phyloP scores from a whole-genome alignment of 2,329 filamentous ascomycete genomes.

The Epichloe uncinata region DNA sequence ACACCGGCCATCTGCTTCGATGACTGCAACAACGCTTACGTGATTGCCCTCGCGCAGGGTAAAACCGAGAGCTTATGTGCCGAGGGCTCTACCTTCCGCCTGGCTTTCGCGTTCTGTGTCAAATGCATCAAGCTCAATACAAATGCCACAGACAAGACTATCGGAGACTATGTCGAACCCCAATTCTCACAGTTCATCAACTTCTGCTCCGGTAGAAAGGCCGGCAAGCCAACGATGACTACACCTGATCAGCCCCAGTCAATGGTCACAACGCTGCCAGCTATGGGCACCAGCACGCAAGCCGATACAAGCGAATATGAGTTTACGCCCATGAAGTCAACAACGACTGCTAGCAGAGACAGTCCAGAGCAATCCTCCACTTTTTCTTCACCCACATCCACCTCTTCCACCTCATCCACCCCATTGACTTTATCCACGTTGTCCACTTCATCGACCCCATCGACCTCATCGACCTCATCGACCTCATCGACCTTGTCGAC shows the following conservation, averaged over 20 bases:
- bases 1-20: conserved; percentile 37
- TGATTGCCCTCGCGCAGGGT: conserved; percentile 38
- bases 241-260: conserved; percentile 11
- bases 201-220: conserved; percentile 27
- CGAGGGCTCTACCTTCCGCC: conserved; percentile 26
- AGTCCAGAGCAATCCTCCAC: not conserved
- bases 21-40: conserved; percentile 35
- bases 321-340: conserved; percentile 10
- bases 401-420: not conserved
- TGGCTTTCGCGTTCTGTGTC: conserved; percentile 24
- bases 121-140: conserved; percentile 25
- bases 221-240: conserved; percentile 8
- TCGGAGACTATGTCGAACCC: conserved; percentile 21
- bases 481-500: rapidly evolving
- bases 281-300: conserved; percentile 15
- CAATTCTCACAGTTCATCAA: conserved; percentile 30
- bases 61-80: conserved; percentile 34
- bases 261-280: conserved; percentile 10
- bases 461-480: rapidly evolving
- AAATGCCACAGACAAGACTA: conserved; percentile 13
- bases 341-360: not conserved
- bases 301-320: conserved; percentile 10
- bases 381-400: not conserved
- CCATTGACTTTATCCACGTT: not conserved
- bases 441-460: not conserved